Evolutionary conservation across 805 yeast species (phyloP), one percentile per base, ranked within the genome.

Genomic region (Debaryomyces maramus): DNA sequence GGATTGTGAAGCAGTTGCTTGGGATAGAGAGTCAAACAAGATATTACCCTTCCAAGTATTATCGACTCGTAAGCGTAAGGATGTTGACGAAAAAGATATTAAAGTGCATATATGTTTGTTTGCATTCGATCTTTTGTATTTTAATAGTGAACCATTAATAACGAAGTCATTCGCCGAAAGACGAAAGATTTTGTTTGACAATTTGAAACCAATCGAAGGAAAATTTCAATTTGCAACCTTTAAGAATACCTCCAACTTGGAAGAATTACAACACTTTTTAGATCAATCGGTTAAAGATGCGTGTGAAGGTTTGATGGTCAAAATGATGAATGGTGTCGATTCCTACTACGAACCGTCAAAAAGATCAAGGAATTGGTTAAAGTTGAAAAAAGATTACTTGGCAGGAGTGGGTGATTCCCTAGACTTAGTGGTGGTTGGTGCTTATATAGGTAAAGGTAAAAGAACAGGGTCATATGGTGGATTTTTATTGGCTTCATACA

Each of bases 1-100:
- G 42, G 99, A 93, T 60, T 86, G 97, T 65, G 99, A 93, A 64
- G 97, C 97, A 6, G 99, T 93, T 6, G 99, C 99, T 0, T 93
- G 96, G 95, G 97, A 91, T 61, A 70, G 83, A 40, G 83, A 75
- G 38, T 72, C 75, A 16, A 61, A 78, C n/a, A 86, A 84, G 60
- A 91, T 93, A 41, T 66, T 93, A 41, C 99, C 99, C 1, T 93
- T 93, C 64, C 99, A 93, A 61, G 85, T 88, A 0, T 67, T 93
- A 36, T 85, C 96, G 1, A 93, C 99, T 0, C 78, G 99, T 60
- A 93, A 93, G 65, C 77, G 98, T 38, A 93, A 93, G 60, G 97
- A 84, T 51, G 99, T 93, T 5, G 83, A 86, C 40, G 83, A 83
- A 38, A 83, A 83, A 29, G 93, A 88, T 46, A 88, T 93, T 51